Evolutionary conservation across 148 eudicot species (phyloP).

Genomic region (Arbutus unedo): DNA sequence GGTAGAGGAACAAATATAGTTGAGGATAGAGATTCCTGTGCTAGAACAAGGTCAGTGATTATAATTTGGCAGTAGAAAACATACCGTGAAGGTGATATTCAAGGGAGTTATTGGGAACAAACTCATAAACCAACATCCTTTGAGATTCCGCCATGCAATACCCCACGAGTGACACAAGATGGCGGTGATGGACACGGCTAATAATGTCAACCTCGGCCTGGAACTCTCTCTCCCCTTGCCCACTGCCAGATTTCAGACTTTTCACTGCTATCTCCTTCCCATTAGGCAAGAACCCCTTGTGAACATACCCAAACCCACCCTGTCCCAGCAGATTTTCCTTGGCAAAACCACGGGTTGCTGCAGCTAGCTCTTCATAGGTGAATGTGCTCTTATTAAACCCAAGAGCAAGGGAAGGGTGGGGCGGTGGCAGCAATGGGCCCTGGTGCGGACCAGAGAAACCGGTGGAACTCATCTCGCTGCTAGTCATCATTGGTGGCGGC

Average conservation of each 20-base stretch:
- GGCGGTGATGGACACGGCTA: conserved; percentile 41
- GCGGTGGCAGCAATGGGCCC: conserved; percentile 24
- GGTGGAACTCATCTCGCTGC: conserved; percentile 21
- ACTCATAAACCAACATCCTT: conserved; percentile 39
- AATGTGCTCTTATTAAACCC: conserved; percentile 30
- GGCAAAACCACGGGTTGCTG: conserved; percentile 23
- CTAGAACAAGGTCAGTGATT: neutral
- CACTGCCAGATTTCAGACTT: conserved; percentile 30
- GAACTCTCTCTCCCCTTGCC: conserved; percentile 36
- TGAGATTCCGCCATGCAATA: conserved; percentile 27
- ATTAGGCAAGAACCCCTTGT: conserved; percentile 30
- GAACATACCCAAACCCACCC: conserved; percentile 38
- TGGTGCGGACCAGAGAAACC: conserved; percentile 19
- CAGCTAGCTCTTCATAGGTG: conserved; percentile 29
- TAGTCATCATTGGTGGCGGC: conserved; percentile 23
- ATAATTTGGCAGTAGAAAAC: neutral
- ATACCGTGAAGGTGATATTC: conserved; percentile 37
- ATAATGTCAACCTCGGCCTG: conserved; percentile 39
- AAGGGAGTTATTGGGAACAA: conserved; percentile 28
- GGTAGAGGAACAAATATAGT: neutral
- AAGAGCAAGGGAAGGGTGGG: conserved; percentile 20
- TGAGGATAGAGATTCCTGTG: neutral
- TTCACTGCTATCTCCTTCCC: conserved; percentile 37
- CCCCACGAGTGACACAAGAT: conserved; percentile 43
- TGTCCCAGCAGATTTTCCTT: conserved; percentile 27